phyloP scores from a whole-genome alignment of 441 rosid genomes.

The Theobroma grandiflorum region DNA sequence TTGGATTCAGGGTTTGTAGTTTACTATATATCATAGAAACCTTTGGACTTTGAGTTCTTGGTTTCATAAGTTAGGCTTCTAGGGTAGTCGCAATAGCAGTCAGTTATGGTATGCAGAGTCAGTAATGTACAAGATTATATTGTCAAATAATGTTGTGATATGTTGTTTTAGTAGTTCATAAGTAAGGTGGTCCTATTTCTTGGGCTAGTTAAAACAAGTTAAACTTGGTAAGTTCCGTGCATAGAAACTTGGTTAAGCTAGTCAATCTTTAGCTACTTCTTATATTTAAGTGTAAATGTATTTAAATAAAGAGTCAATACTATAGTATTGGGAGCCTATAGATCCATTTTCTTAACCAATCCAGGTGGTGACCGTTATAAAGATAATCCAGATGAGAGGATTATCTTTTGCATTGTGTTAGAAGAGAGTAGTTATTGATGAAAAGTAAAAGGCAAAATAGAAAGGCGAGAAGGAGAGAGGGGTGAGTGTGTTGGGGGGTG shows the following conservation, averaged over 20 bases:
- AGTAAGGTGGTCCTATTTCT: not conserved
- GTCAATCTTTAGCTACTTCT: not conserved
- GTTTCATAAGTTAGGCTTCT: not conserved
- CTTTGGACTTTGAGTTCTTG: not conserved
- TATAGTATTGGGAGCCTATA: not conserved
- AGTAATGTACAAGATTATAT: not conserved
- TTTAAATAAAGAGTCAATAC: not conserved
- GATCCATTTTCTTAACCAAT: not conserved
- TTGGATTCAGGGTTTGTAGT: not conserved
- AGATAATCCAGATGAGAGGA: not conserved
- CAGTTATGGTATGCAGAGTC: not conserved
- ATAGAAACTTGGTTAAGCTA: not conserved
- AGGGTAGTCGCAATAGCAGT: not conserved
- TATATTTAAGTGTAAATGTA: not conserved
- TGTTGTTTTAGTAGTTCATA: not conserved
- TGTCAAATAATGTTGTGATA: not conserved
- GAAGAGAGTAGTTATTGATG: not conserved
- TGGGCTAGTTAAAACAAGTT: not conserved
- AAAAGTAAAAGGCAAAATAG: not conserved
- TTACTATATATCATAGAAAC: not conserved
- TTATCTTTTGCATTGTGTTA: not conserved
- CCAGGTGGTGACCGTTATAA: not conserved
- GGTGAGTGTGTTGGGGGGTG: not conserved
- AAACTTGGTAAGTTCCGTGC: not conserved
- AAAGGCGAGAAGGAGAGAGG: not conserved